Evolutionary conservation across 805 yeast genomes (phyloP), one percentile per base, ranked within the genome.

Genomic region (Nadsonia fulvescens): DNA sequence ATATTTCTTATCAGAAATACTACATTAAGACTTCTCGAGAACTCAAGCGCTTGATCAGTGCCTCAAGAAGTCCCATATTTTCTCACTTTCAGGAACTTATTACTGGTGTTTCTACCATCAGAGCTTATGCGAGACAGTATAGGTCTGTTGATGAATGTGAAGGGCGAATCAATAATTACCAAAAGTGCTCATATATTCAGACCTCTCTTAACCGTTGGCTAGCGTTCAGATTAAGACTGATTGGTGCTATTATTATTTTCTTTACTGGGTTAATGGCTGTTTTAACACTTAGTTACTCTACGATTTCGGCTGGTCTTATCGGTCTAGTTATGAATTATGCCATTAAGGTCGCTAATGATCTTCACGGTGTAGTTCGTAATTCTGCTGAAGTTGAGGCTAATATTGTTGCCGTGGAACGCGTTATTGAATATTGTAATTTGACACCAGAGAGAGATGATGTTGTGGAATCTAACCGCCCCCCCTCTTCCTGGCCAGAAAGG

Each of bases 371-470:
- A 47, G 91, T 83, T 18, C 63, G 91, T 56, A 74, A 77, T 81
- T 70, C 92, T 5, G 94, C 82, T 27, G 93, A 79, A 41, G 81
- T 82, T 24, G 96, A 83, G 49, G 77, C 93, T 4, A 78, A 76
- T 47, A 78, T 82, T 51, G 94, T 83, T 17, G 72, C 89, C 6
- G 89, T 82, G 19, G 94, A 83, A 52, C 68, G 24, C 10, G 36
- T 37, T 8, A 36, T 51, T 20, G 40, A 40, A 29, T 42, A 50
- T 30, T 49, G 47, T 14, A 46, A 49, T 17, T 34, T 50, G 30
- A 35, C 38, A 11, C 43, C 45, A 36, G 94, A 82, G 52, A 92
- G 89, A 8, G 73, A 77, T 1, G 68, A 60, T 28, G 47, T 69
- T 12, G 54, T 73, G 28, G 70, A 69, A 35, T 61, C 55, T 20